These are phyloP conservation scores for Terana coerulea DNA, from an alignment of 768 basidiomycete species.

Conservation along the genomic window DNA sequence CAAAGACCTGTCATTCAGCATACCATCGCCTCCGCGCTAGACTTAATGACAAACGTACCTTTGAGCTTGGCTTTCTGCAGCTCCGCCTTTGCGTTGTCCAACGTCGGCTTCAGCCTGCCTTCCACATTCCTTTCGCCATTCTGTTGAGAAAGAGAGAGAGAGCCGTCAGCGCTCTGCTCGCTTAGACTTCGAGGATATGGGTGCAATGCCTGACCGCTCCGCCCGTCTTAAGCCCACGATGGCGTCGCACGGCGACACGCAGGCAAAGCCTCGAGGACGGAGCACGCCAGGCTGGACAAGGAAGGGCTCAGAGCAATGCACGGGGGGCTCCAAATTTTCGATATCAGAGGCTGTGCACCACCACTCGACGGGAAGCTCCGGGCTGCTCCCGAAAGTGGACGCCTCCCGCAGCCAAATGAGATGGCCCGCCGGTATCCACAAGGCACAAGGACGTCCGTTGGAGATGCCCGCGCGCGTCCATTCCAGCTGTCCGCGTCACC, in stretches of 20 bases:
- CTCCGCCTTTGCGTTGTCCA: slow-evolving; percentile 43
- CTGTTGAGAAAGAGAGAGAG: neutral
- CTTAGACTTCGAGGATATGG: too few species aligned
- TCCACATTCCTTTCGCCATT: slow-evolving; percentile 30
- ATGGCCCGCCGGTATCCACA: neutral
- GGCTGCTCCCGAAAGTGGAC: neutral
- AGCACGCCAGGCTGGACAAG: neutral
- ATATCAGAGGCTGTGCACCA: neutral
- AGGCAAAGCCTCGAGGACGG: too few species aligned
- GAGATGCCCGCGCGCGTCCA: neutral
- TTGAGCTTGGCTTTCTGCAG: slow-evolving; percentile 43
- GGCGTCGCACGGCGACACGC: too few species aligned
- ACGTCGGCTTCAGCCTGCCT: slow-evolving; percentile 53
- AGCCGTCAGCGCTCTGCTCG: neutral
- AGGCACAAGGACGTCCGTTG: neutral
- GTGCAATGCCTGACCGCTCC: too few species aligned
- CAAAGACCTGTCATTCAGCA: neutral
- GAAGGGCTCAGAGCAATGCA: neutral
- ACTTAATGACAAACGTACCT: slow-evolving; percentile 32
- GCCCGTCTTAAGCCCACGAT: too few species aligned
- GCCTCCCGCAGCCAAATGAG: neutral
- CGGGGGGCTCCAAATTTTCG: neutral
- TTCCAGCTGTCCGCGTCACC: neutral
- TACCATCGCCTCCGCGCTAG: neutral
- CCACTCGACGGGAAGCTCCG: neutral